Conservation (phyloP, 116 monocot genomes). For the Papilionanthe hybrid region DNA sequence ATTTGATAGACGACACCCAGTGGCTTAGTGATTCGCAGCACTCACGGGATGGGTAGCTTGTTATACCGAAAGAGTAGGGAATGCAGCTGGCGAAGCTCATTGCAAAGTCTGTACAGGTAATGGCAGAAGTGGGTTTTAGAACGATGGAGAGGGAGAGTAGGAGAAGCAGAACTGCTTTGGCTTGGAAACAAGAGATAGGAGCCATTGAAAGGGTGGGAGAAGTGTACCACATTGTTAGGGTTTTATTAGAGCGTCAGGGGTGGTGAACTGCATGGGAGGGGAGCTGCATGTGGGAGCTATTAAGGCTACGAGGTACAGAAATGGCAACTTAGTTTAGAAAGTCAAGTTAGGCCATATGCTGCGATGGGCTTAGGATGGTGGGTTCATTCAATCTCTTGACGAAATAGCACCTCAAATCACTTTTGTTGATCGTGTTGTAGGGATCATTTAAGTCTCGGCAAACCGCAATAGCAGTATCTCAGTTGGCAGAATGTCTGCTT, state of each 20-base stretch:
- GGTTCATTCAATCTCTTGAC: too few relatives aligned
- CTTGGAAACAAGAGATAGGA: too few relatives aligned
- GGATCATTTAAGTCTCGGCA: too few relatives aligned
- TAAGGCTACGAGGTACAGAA: background rate
- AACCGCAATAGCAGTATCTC: too few relatives aligned
- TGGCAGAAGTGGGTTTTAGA: background rate
- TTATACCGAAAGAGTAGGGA: background rate
- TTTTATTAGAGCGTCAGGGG: too few relatives aligned
- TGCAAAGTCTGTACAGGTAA: background rate
- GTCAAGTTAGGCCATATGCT: constrained; percentile 1
- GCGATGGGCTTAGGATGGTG: background rate
- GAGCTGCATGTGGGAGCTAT: too few relatives aligned
- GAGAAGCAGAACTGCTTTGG: background rate
- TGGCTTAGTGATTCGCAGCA: background rate
- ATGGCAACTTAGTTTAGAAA: background rate
- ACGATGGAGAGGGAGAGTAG: background rate
- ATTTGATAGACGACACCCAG: background rate
- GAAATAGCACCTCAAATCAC: too few relatives aligned
- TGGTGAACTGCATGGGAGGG: too few relatives aligned
- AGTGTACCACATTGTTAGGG: too few relatives aligned
- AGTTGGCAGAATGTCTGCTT: too few relatives aligned
- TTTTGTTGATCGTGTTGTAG: too few relatives aligned
- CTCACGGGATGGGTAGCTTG: background rate
- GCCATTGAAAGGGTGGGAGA: too few relatives aligned
- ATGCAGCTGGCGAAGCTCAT: background rate